These are phyloP conservation scores for Pseudocercospora musae DNA, from an alignment of 2,329 filamentous ascomycete species.

Conservation along the genomic window DNA sequence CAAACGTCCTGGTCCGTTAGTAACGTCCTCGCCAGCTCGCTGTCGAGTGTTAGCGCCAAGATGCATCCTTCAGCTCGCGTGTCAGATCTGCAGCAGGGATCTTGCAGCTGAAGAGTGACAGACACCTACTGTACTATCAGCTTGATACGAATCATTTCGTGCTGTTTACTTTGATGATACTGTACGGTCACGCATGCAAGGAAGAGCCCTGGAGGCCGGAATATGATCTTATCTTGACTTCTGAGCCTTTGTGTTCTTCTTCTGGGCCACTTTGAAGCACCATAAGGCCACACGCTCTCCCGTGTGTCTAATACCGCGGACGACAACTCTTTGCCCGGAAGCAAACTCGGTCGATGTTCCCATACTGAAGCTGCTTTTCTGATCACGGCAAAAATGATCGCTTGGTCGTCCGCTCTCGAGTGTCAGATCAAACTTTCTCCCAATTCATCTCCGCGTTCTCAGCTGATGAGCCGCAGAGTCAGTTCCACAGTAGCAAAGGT, in stretches of 20 bases:
- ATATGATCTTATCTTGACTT: neutral
- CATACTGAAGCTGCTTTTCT: no score
- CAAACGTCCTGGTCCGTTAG: neutral
- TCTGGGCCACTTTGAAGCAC: neutral
- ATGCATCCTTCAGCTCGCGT: neutral
- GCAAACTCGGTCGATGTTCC: no score
- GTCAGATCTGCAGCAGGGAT: neutral
- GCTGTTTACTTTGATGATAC: no score
- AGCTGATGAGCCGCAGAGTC: slow-evolving; percentile 40
- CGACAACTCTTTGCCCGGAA: no score
- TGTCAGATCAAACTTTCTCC: neutral
- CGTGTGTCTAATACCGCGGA: no score
- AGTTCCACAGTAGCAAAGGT: slow-evolving; percentile 74
- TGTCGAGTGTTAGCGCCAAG: neutral
- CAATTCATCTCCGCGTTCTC: neutral
- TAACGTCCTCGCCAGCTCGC: neutral
- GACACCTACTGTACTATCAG: neutral
- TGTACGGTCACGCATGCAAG: neutral
- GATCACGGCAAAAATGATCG: no score
- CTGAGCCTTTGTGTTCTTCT: neutral
- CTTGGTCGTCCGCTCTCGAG: neutral
- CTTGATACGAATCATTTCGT: neutral
- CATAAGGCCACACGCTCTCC: no score
- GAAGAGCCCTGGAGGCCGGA: neutral
- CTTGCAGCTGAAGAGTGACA: neutral